Conservation (phyloP, 2,329 filamentous ascomycete species). For the Xylaria sp. region DNA sequence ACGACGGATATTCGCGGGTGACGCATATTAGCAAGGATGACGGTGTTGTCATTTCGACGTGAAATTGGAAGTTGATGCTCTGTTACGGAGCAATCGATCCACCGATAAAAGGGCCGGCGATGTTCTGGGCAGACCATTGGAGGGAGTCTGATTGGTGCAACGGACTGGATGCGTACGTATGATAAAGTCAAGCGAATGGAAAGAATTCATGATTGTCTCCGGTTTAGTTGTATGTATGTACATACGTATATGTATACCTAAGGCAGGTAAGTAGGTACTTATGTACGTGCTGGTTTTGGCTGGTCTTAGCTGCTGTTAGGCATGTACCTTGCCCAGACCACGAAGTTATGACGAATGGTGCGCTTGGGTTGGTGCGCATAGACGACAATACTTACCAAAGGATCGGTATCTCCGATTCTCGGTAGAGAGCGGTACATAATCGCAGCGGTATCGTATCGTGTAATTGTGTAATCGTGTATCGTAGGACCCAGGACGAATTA, state of each 20-base stretch:
- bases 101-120: slow-evolving; percentile 14
- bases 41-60: slow-evolving; percentile 13
- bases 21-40: neutral
- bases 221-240: no score
- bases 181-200: neutral
- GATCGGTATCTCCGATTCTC: slow-evolving; percentile 22
- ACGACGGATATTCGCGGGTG: slow-evolving; percentile 12
- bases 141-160: slow-evolving; percentile 3
- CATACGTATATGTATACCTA: neutral
- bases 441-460: neutral
- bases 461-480: no score
- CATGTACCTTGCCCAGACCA: neutral
- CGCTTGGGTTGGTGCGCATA: neutral
- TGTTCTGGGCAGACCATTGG: neutral
- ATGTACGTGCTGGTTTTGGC: neutral
- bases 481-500: neutral
- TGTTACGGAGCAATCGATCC: neutral
- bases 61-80: slow-evolving; percentile 2
- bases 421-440: neutral
- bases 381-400: neutral
- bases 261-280: no score
- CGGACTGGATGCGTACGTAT: neutral
- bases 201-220: neutral
- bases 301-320: neutral
- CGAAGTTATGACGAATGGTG: neutral